Percentiles rank a stretch among this genome's conserved stretches.
Conservation (phyloP, 2,329 filamentous ascomycete species). For the Thermochaetoides dissita region DNA sequence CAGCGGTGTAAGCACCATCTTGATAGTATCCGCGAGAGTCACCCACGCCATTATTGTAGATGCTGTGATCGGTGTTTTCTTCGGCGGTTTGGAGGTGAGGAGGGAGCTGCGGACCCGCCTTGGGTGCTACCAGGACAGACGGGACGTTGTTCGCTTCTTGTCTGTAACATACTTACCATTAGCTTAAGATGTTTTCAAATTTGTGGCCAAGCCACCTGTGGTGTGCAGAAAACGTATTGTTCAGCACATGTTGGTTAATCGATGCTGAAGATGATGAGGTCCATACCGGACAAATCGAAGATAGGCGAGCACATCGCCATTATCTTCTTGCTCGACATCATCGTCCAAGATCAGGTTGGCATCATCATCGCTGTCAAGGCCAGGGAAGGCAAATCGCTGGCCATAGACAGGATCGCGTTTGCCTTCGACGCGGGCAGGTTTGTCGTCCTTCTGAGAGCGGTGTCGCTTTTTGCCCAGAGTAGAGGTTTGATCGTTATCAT, state of each 20-base stretch:
- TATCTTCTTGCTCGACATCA: constrained; percentile 53
- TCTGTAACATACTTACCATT: constrained; percentile 42
- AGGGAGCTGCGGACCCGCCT: constrained; percentile 36
- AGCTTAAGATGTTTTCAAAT: constrained; percentile 21
- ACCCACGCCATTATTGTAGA: constrained; percentile 35
- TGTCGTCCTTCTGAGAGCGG: too few relatives aligned
- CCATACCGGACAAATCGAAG: constrained; percentile 56
- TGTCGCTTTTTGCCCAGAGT: constrained; percentile 12
- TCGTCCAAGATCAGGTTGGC: constrained; percentile 31
- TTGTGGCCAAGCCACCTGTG: constrained; percentile 3
- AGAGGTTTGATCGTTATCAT: constrained; percentile 8
- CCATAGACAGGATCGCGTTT: constrained; percentile 52
- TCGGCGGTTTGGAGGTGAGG: constrained; percentile 21
- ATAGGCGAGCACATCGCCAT: constrained; percentile 55
- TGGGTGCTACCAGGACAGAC: constrained; percentile 52
- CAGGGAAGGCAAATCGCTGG: constrained; percentile 58
- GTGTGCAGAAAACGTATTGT: constrained; percentile 9
- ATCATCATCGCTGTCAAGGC: constrained; percentile 32
- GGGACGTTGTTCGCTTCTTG: constrained; percentile 64
- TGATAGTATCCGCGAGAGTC: constrained; percentile 54
- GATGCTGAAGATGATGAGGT: constrained; percentile 2
- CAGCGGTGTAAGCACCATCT: constrained; percentile 66
- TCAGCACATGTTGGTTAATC: constrained; percentile 18
- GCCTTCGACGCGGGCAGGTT: constrained; percentile 7
- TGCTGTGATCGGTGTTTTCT: constrained; percentile 24